Conservation (phyloP, 2,329 filamentous ascomycete species). For the Fusarium sp. region DNA sequence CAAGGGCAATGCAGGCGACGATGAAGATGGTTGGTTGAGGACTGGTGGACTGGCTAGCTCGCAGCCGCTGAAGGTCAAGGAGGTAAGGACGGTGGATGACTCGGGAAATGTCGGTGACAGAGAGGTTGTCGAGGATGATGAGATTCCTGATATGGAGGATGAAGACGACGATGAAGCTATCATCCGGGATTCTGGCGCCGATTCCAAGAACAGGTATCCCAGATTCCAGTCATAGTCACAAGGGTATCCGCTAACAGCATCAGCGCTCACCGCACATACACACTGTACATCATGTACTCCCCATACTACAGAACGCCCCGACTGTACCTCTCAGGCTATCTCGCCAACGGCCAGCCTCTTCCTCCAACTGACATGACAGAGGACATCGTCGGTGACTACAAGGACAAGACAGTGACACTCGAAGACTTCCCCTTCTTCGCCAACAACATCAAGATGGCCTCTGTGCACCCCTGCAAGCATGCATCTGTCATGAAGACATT, state of each 20-base stretch:
- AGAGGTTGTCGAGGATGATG: conserved; percentile 77
- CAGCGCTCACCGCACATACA: conserved; percentile 92
- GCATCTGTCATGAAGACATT: conserved; percentile 98
- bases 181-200: conserved; percentile 77
- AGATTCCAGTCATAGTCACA: not conserved
- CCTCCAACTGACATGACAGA: conserved; percentile 92
- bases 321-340: conserved; percentile 93
- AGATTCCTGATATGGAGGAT: conserved; percentile 98
- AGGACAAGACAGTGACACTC: conserved; percentile 97
- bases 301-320: conserved; percentile 97
- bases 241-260: not conserved
- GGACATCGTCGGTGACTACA: conserved; percentile 95
- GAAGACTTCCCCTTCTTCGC: conserved; percentile 98
- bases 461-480: conserved; percentile 96
- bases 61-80: conserved; percentile 79
- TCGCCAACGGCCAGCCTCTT: conserved; percentile 81
- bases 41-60: conserved; percentile 83
- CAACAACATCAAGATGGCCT: conserved; percentile 93
- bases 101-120: conserved; percentile 85
- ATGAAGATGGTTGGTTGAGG: conserved; percentile 91
- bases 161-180: conserved; percentile 98
- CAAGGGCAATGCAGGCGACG: conserved; percentile 60
- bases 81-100: conserved; percentile 90
- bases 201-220: conserved; percentile 61
- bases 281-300: conserved; percentile 97